Conservation (phyloP, 2,329 filamentous ascomycete species). For the Drechslerella stenobrocha region DNA sequence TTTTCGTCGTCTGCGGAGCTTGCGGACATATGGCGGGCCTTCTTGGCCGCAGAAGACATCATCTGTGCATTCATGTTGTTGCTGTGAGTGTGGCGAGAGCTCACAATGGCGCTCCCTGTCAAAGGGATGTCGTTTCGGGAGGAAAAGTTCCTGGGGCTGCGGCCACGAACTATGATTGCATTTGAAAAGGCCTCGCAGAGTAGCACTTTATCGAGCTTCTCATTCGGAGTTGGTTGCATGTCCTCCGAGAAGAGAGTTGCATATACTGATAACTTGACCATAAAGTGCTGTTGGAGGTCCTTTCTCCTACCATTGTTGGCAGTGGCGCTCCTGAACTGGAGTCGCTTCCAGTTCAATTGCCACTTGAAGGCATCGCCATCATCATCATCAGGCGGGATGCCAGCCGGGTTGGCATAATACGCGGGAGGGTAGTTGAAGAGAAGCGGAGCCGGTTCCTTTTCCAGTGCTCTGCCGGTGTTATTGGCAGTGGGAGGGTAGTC, state of each 20-base stretch:
- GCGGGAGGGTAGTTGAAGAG: slow-evolving; percentile 65
- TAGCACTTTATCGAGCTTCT: slow-evolving; percentile 64
- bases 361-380: slow-evolving; percentile 87
- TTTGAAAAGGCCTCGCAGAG: slow-evolving; percentile 83
- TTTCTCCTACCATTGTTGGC: slow-evolving; percentile 94
- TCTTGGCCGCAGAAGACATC: slow-evolving; percentile 37
- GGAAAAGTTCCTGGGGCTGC: slow-evolving; percentile 93
- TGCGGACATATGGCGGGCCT: slow-evolving; percentile 43
- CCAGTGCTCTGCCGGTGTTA: slow-evolving; percentile 55
- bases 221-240: slow-evolving; percentile 66
- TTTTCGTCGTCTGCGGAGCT: slow-evolving; percentile 33
- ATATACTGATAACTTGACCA: slow-evolving; percentile 81
- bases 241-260: slow-evolving; percentile 64
- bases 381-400: slow-evolving; percentile 61
- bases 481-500: slow-evolving; percentile 38
- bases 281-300: slow-evolving; percentile 94
- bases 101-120: slow-evolving; percentile 60
- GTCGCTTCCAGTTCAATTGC: slow-evolving; percentile 87
- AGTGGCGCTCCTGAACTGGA: slow-evolving; percentile 93
- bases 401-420: slow-evolving; percentile 59
- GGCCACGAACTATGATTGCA: slow-evolving; percentile 88
- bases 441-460: slow-evolving; percentile 78
- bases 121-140: slow-evolving; percentile 89
- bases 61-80: slow-evolving; percentile 31
- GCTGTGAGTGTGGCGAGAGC: slow-evolving; percentile 41